A percentile compares a stretch with the other conserved stretches of the same genome.
phyloP scores from a whole-genome alignment of 179 eudicot genomes.

The Vitellaria paradoxa region DNA sequence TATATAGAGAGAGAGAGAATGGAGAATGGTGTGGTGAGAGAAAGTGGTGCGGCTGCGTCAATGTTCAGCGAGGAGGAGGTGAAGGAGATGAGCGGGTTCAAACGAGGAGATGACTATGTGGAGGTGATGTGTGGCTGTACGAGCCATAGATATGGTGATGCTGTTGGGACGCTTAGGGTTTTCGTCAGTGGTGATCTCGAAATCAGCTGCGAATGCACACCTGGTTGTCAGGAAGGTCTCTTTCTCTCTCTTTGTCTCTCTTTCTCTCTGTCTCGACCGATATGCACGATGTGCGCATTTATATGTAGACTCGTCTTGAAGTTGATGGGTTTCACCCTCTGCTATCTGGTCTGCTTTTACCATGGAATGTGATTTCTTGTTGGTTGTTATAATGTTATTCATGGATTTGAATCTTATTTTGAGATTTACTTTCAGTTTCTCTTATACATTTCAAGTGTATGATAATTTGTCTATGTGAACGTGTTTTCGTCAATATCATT shows the following conservation, averaged over 20 bases:
- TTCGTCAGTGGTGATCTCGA: constrained; percentile 49
- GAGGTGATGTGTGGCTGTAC: constrained; percentile 77
- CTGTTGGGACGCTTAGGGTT: constrained; percentile 76
- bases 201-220: constrained; percentile 64
- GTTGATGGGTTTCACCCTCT: constrained; percentile 11
- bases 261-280: not conserved
- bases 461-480: constrained; percentile 27
- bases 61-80: constrained; percentile 63
- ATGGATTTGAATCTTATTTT: constrained; percentile 9
- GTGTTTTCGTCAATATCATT: not conserved
- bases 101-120: constrained; percentile 36
- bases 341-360: not conserved
- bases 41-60: constrained; percentile 14
- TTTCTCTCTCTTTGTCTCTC: not conserved
- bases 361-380: not conserved
- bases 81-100: constrained; percentile 54
- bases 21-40: constrained; percentile 32
- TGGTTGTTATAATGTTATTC: not conserved
- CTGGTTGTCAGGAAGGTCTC: constrained; percentile 66
- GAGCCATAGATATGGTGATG: constrained; percentile 65
- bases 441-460: constrained; percentile 17
- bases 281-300: constrained; percentile 5
- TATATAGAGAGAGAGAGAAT: constrained; percentile 14
- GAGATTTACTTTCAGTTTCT: not conserved
- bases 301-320: constrained; percentile 4